Base-by-base conservation (phyloP, 495 filamentous ascomycete genomes). In the Xylaria venustula region DNA sequence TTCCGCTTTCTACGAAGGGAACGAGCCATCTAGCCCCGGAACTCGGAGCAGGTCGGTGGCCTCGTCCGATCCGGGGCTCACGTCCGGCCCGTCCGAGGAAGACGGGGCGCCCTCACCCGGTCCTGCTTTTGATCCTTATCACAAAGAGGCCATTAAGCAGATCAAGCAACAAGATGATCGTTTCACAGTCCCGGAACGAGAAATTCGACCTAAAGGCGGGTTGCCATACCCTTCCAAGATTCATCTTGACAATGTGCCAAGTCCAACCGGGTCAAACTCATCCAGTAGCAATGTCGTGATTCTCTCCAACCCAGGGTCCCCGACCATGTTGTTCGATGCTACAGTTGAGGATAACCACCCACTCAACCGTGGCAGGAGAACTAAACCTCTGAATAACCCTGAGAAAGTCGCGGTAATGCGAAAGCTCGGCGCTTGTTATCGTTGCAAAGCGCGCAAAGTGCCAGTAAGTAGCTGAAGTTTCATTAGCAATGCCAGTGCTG, bases 151-250 rank as follows among this genome's bases (percentile, higher is more conserved):
- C 41, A 64, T 71, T 11, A 65, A 67, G 57, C 42, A 71, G 53
- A 62, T 67, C 32, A 71, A 66, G 26, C 69, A 71, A 54, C 69
- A 71, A 37, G 69, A 71, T 67, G 69, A 71, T 64, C 67, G 67
- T 58, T 71, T 69, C 45, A 71, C 69, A 54, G 44, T 71, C 0
- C 69, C 69, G 5, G 67, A 65, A 23, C 57, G 69, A 15, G 69
- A 71, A 57, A 67, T 71, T 56, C 68, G 69, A 53, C 69, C 69
- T n/a, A 69, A 69, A 44, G 67, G 62, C 14, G 69, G 64, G n/a
- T 56, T 64, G 46, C 60, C 66, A 9, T 71, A 71, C 46, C 69
- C 69, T 55, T 67, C 62, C 36, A 68, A 69, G 34, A 69, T 71
- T 60, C 67, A 71, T 54, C 64, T 71, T 57, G 69, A 71, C 57